Percentiles rank a stretch among this genome's conserved stretches.
These are phyloP conservation scores for Vanrija sp. DNA, from an alignment of 1,284 basidiomycete species.

Conservation along the genomic window DNA sequence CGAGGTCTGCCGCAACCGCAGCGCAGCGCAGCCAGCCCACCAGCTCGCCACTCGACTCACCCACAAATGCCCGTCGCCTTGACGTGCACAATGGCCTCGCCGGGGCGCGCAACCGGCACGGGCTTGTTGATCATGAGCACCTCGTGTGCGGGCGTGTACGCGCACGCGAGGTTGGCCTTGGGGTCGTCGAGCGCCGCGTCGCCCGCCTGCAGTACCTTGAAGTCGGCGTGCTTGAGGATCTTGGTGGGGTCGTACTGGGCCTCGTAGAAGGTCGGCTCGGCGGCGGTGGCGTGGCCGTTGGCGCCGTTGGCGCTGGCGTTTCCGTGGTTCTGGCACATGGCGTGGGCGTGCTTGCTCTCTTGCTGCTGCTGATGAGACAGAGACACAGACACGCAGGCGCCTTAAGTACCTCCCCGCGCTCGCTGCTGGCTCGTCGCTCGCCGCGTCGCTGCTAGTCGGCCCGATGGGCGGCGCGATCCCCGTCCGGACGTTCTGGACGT, in stretches of 20 bases:
- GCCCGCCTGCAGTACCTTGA: conserved; percentile 30
- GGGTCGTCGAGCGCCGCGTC: conserved; percentile 23
- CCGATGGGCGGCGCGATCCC: too few species aligned
- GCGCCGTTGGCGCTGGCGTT: conserved; percentile 3
- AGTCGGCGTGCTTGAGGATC: conserved; percentile 42
- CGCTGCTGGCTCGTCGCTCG: too few species aligned
- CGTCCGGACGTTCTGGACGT: too few species aligned
- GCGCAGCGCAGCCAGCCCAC: neutral
- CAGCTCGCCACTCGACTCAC: conserved; percentile 21
- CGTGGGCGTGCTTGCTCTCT: too few species aligned
- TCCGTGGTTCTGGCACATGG: too few species aligned
- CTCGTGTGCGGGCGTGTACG: conserved; percentile 49
- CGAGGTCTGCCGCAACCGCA: too few species aligned
- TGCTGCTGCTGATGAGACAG: too few species aligned
- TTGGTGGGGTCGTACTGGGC: conserved; percentile 36
- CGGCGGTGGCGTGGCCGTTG: neutral
- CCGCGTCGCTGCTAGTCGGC: too few species aligned
- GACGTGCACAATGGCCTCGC: conserved; percentile 51
- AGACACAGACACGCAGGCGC: too few species aligned
- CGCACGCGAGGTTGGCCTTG: conserved; percentile 44
- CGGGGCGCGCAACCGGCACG: conserved; percentile 36
- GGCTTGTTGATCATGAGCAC: conserved; percentile 50
- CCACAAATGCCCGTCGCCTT: conserved; percentile 53
- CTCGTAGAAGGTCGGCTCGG: conserved; percentile 24
- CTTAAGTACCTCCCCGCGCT: too few species aligned